These are phyloP conservation scores for Penicillium brasilianum DNA, from an alignment of 2,329 filamentous ascomycete species.

Conservation along the genomic window DNA sequence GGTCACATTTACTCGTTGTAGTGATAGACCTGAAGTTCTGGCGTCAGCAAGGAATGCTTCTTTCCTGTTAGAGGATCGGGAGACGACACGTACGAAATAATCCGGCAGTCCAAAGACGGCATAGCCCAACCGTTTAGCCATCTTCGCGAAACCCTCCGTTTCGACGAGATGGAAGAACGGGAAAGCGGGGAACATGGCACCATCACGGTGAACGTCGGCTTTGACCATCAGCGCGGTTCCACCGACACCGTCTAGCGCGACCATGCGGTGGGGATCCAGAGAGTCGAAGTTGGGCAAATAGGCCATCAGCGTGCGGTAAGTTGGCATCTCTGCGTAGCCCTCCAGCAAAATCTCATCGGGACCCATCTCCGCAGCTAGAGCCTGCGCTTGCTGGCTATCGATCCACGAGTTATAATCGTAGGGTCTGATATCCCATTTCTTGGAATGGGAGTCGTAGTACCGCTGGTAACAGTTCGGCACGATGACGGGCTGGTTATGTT, in stretches of 20 bases:
- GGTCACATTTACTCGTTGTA: conserved; percentile 74
- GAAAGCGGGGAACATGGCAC: conserved; percentile 98
- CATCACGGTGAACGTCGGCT: conserved; percentile 94
- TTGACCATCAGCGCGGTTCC: conserved; percentile 92
- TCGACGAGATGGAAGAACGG: conserved; percentile 96
- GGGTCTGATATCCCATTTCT: conserved; percentile 74
- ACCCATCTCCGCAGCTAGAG: conserved; percentile 78
- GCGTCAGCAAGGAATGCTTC: conserved; percentile 17
- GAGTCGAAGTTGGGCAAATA: conserved; percentile 67
- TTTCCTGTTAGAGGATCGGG: conserved; percentile 1
- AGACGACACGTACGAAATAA: conserved; percentile 74
- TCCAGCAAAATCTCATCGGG: conserved; percentile 92
- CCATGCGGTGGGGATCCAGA: conserved; percentile 64
- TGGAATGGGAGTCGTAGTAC: conserved; percentile 74
- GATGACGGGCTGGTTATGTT: conserved; percentile 86
- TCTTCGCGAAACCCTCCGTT: conserved; percentile 97
- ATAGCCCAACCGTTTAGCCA: conserved; percentile 89
- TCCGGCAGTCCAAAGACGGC: conserved; percentile 87
- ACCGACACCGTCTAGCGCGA: conserved; percentile 89
- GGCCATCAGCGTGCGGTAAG: conserved; percentile 89
- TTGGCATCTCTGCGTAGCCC: conserved; percentile 90
- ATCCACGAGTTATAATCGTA: conserved; percentile 99
- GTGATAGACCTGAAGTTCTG: conserved; percentile 73
- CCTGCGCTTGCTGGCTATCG: conserved; percentile 79
- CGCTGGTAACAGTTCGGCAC: conserved; percentile 96